A percentile compares a stretch with the other conserved stretches of the same genome.
phyloP scores from a whole-genome alignment of 768 basidiomycete species.

The Pulveroboletus ravenelii region DNA sequence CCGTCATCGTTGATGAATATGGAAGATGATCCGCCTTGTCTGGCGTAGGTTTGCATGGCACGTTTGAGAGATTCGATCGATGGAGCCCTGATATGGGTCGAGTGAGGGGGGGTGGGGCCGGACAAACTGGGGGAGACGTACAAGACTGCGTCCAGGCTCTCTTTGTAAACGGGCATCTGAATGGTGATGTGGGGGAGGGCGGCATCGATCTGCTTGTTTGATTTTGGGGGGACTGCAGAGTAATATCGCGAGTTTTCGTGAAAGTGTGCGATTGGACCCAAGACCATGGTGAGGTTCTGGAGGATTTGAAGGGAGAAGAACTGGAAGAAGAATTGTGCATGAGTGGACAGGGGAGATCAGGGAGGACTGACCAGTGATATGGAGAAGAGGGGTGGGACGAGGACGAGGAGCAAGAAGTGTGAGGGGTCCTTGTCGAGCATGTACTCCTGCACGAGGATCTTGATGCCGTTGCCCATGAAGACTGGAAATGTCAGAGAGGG shows the following conservation, averaged over 20 bases:
- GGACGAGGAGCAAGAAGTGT: constrained; percentile 39
- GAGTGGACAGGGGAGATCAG: not conserved
- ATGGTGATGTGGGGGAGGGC: constrained; percentile 48
- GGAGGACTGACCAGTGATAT: constrained; percentile 39
- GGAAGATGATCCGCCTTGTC: constrained; percentile 57
- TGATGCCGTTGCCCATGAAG: constrained; percentile 62
- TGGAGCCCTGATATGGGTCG: constrained; percentile 30
- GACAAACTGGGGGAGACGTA: constrained; percentile 26
- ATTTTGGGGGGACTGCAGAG: constrained; percentile 40
- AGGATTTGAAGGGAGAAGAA: constrained; percentile 42
- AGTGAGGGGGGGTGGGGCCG: not conserved
- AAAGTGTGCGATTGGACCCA: constrained; percentile 52
- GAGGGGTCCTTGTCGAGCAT: constrained; percentile 41
- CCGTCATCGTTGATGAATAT: constrained; percentile 64
- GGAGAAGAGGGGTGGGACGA: constrained; percentile 40
- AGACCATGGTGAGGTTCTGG: constrained; percentile 33
- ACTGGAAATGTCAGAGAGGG: constrained; percentile 32
- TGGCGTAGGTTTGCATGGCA: constrained; percentile 60
- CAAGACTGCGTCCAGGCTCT: constrained; percentile 48
- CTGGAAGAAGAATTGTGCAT: constrained; percentile 16
- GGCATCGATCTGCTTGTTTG: constrained; percentile 42
- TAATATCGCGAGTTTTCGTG: constrained; percentile 51
- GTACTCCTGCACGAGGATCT: constrained; percentile 53
- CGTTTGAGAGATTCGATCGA: constrained; percentile 53
- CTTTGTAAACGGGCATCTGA: constrained; percentile 59